These are phyloP conservation scores for Venturia effusa DNA, from an alignment of 2,329 filamentous ascomycete species.

Conservation along the genomic window DNA sequence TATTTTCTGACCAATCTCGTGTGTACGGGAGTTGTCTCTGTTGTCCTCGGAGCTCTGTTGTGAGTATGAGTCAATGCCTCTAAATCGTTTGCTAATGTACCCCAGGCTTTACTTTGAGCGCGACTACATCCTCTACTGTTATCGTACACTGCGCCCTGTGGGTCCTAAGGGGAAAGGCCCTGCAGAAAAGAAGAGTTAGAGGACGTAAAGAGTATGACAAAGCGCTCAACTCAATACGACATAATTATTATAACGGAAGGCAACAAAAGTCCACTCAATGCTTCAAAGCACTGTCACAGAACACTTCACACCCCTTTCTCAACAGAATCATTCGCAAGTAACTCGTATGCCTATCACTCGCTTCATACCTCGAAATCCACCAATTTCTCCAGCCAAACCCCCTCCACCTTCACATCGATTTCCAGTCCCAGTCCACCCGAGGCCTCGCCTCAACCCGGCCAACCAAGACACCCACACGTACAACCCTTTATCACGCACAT, in stretches of 20 bases:
- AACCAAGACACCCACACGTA: background rate
- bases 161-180: too few relatives aligned
- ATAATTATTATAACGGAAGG: background rate
- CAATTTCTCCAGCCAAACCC: too few relatives aligned
- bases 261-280: background rate
- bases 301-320: background rate
- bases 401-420: too few relatives aligned
- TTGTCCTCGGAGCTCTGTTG: conserved; percentile 25
- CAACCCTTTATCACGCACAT: background rate
- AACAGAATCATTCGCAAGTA: background rate
- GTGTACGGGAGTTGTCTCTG: conserved; percentile 26
- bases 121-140: conserved; percentile 23
- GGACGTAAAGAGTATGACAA: background rate
- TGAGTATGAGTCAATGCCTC: conserved; percentile 17
- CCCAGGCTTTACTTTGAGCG: conserved; percentile 21
- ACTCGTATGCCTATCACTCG: background rate
- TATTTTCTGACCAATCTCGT: conserved; percentile 33
- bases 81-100: background rate
- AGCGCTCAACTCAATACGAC: background rate
- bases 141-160: conserved; percentile 13
- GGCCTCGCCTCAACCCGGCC: background rate
- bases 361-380: background rate
- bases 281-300: background rate
- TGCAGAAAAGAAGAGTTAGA: background rate
- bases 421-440: too few relatives aligned